phyloP scores from a whole-genome alignment of 2,329 filamentous ascomycete species.

The Mollisia scopiformis region DNA sequence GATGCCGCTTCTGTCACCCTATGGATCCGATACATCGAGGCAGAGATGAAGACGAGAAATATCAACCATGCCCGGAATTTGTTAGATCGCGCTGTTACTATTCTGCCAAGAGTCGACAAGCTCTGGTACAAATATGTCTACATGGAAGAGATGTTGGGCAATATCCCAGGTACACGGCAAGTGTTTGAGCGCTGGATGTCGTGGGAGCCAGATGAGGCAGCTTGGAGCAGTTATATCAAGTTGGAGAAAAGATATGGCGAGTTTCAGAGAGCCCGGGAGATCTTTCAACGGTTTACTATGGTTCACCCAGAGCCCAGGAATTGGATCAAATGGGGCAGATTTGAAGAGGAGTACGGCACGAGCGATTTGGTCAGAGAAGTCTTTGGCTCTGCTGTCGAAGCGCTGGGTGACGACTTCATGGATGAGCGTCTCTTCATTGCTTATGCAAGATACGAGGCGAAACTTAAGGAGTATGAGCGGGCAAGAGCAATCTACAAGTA shows the following conservation, averaged over 20 bases:
- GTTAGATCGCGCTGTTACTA: constrained; percentile 91
- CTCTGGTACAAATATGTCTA: constrained; percentile 99
- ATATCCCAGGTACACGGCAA: constrained; percentile 87
- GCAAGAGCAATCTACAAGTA: constrained; percentile 96
- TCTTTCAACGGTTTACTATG: constrained; percentile 87
- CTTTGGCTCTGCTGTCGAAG: constrained; percentile 85
- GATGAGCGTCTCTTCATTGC: constrained; percentile 95
- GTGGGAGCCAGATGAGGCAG: constrained; percentile 95
- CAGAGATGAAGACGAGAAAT: constrained; percentile 93
- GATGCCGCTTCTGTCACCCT: constrained; percentile 84
- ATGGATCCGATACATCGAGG: constrained; percentile 93
- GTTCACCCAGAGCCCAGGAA: constrained; percentile 94
- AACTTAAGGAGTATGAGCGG: constrained; percentile 93
- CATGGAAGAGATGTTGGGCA: constrained; percentile 97
- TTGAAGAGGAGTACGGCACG: constrained; percentile 94
- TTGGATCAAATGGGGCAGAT: constrained; percentile 98
- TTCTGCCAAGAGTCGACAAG: constrained; percentile 90
- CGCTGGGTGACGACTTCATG: constrained; percentile 90
- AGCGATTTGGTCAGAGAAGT: constrained; percentile 91
- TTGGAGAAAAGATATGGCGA: constrained; percentile 94
- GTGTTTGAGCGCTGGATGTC: constrained; percentile 98
- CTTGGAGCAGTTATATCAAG: constrained; percentile 96
- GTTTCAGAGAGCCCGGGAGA: constrained; percentile 84
- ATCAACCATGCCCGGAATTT: constrained; percentile 97
- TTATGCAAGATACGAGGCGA: constrained; percentile 93